Base-by-base conservation (phyloP, 345 rosid species). In the Sisymbrium altissimum region DNA sequence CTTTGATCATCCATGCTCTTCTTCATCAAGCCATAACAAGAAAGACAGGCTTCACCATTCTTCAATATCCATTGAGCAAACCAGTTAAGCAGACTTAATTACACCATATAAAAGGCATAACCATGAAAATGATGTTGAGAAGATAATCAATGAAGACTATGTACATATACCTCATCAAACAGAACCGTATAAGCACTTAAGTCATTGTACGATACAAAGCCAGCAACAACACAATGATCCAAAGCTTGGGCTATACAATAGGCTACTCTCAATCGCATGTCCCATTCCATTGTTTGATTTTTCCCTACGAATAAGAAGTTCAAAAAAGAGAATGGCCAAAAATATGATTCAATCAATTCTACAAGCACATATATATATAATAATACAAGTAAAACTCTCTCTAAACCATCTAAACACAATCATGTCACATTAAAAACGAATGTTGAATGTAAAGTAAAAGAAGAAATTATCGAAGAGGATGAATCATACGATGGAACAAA, bases 1-100 rank as follows among this genome's bases (percentile, higher is more conserved):
- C 84, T 86, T 86, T 83, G 83, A 59, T 91, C 87, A 81, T 86
- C 88, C 25, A 82, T 79, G 54, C 82, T 87, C 75, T 89, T 82
- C 62, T 89, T 93, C 87, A 93, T 84, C 86, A 93, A 82, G 64
- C 98, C 97, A 53, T 89, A 93, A 82, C 96, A 93, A 3, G 98
- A 93, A 66, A 93, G 93, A 58, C 91, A 87, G 29, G 97, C 93
- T 81, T 93, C 96, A 46, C 94, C 94, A 80, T 81, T 81, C 98
- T 90, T 86, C 72, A 21, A 40, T 19, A 21, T 45, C 27, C 72
- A 70, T 54, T 4, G 3, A 58, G 10, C 7, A 41, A 13, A 13
- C 23, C 7, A 23, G 4, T 21, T 35, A 3, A 72, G 39, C 62
- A 23, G 18, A 15, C 3, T 33, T 43, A 58, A n/a, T n/a, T n/a